Base-by-base conservation (phyloP, 2,329 filamentous ascomycete genomes). In the Uncinocarpus reesii region DNA sequence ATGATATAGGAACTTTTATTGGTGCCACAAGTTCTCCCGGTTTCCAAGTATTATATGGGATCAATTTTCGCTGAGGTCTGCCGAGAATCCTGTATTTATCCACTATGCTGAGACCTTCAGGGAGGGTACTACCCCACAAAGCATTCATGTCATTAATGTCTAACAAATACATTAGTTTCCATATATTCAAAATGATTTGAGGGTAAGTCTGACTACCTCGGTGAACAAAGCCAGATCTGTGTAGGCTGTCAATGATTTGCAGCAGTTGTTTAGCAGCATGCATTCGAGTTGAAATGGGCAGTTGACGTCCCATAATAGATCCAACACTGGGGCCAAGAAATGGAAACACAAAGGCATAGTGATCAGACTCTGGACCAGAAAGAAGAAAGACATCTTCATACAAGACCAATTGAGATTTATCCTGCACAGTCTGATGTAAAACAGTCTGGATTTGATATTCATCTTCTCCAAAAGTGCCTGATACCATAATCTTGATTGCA, bases 241-340 rank as follows among this genome's bases (percentile, higher is more conserved):
- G 58, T 52, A 62, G 47, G 38, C 37, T 58, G 44, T 56, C 57
- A 36, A 60, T 42, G 2, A 53, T 52, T 49, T 56, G 48, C 36
- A 62, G 44, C 47, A 61, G 55, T 53, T 63, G 56, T 28, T 38
- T 54, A 47, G 59, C 59, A 40, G 58, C 57, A 34, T 52, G 60
- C 58, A 62, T 62, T 32, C 56, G 55, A 56, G 51, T 56, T 5
- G 50, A 51, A 36, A 59, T 55, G 20, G 56, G 35, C 42, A 50
- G 56, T 47, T n/a, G n/a, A n/a, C n/a, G n/a, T n/a, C n/a, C n/a
- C 10, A 16, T 34, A 49, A 28, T 46, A 3, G 21, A 6, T 3
- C n/a, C 13, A 29, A 43, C n/a, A 46, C 13, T 20, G 41, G 56
- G 56, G 16, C 58, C 58, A 44, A 53, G 52, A 11, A 59, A 49